Evolutionary conservation across 2,329 filamentous ascomycete species (phyloP), one percentile per base, ranked within the genome.

Genomic region (Aspergillus pseudoglaucus): DNA sequence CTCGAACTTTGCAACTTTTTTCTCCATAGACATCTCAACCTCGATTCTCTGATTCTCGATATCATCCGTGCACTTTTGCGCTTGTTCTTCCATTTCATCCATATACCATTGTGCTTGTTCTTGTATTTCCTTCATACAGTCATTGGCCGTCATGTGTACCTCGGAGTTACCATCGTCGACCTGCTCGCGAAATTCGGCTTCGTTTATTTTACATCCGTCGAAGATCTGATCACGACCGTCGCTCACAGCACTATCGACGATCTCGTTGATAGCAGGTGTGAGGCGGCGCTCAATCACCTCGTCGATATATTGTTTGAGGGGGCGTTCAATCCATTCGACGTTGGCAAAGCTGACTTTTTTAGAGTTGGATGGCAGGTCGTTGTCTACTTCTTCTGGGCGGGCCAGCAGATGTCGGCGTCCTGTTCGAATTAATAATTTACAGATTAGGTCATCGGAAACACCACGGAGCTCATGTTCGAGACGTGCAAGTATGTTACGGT

Each of bases 371-470:
- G 50, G 44, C 42, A 47, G 44, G 30, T 33, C 48, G 45, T 23
- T 15, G 45, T 54, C 47, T 47, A 48, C 46, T 17, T 46, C 32
- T 33, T 51, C 20, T 45, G 50, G 46, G 20, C 25, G 42, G 47
- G 47, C 55, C 22, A 58, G 53, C 23, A 58, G 45, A 51, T 56
- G 50, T 51, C 44, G 32, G 39, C 41, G 55, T 40, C 54, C 50
- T 42, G 45, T 41, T 46, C 39, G 47, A 40, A 53, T 51, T 38
- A 58, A 49, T 17, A 56, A 20, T 52, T 53, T 17, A 37, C 52
- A 22, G 25, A 56, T 46, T 35, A 42, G 25, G 38, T 48, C 49
- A 50, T 55, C 52, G 17, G 55, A 51, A 49, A 53, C 6, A 47
- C 50, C 49, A 46, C 47, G 42, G 39, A 58, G 49, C 40, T 51